phyloP scores from a whole-genome alignment of 441 rosid species.

The Gossypium gossypioides region DNA sequence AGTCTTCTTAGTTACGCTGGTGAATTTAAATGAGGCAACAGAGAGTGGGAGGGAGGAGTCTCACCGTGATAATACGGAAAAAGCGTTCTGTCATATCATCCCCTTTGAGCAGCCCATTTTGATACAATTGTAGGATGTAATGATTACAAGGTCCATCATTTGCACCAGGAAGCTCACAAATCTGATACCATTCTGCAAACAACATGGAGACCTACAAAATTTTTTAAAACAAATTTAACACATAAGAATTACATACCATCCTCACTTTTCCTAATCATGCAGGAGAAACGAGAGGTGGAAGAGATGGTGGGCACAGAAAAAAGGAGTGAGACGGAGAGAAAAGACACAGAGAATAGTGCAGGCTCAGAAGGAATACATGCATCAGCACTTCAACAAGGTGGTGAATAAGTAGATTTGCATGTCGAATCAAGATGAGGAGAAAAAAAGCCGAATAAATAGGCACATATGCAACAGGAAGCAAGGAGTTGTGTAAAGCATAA shows the following conservation, averaged over 20 bases:
- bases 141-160: conserved; percentile 59
- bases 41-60: background rate
- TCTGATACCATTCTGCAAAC: conserved; percentile 76
- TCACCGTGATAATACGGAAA: conserved; percentile 70
- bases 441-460: background rate
- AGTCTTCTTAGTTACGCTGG: background rate
- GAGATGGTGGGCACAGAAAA: background rate
- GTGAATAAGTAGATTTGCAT: background rate
- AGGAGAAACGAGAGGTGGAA: background rate
- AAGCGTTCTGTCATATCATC: conserved; percentile 82
- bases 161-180: conserved; percentile 71
- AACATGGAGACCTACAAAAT: conserved; percentile 54
- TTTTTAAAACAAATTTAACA: conserved; percentile 3
- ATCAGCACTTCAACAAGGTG: background rate
- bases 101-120: conserved; percentile 69
- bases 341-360: background rate
- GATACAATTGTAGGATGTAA: conserved; percentile 64
- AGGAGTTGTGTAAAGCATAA: background rate
- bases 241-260: background rate
- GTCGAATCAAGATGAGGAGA: background rate
- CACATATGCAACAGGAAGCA: background rate
- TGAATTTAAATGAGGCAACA: background rate
- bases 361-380: background rate
- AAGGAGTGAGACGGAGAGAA: background rate
- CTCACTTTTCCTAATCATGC: background rate